A percentile compares a stretch with the other conserved stretches of the same genome.
Evolutionary conservation across 371 early-diverging fungal genomes (phyloP).

Genomic region (Blakeslea trispora): DNA sequence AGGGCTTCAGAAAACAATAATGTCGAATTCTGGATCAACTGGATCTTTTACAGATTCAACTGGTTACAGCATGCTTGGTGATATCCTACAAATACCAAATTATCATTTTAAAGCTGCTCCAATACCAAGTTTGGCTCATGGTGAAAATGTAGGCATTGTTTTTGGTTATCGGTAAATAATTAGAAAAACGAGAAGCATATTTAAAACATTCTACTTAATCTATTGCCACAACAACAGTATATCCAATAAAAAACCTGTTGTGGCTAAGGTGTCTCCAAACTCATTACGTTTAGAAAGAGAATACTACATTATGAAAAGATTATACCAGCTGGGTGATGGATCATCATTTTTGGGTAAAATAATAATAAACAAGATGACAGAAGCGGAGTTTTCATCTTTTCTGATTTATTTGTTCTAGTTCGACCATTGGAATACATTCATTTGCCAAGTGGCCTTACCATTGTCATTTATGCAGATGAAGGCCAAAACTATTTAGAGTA

Average conservation of each 20-base stretch:
- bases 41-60: slow-evolving; percentile 38
- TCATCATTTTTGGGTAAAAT: slow-evolving; percentile 35
- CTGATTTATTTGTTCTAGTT: slow-evolving; percentile 20
- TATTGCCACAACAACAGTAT: slow-evolving; percentile 25
- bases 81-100: slow-evolving; percentile 40
- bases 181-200: slow-evolving; percentile 1
- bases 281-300: slow-evolving; percentile 47
- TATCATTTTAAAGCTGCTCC: slow-evolving; percentile 43
- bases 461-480: slow-evolving; percentile 42
- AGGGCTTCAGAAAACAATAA: slow-evolving; percentile 3
- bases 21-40: slow-evolving; percentile 41
- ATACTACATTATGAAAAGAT: slow-evolving; percentile 42
- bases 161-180: slow-evolving; percentile 39
- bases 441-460: slow-evolving; percentile 38
- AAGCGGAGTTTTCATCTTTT: neutral
- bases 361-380: slow-evolving; percentile 2
- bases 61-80: slow-evolving; percentile 22
- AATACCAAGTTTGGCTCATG: slow-evolving; percentile 35
- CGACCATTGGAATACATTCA: slow-evolving; percentile 42
- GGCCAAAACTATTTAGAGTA: slow-evolving; percentile 28
- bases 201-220: neutral
- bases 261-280: slow-evolving; percentile 42
- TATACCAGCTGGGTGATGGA: slow-evolving; percentile 40
- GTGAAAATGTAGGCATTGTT: slow-evolving; percentile 42
- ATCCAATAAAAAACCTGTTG: slow-evolving; percentile 37